Percentiles rank a stretch among this genome's conserved stretches.
These are phyloP conservation scores for Clavulina sp. DNA, from an alignment of 768 basidiomycete species.

Conservation along the genomic window DNA sequence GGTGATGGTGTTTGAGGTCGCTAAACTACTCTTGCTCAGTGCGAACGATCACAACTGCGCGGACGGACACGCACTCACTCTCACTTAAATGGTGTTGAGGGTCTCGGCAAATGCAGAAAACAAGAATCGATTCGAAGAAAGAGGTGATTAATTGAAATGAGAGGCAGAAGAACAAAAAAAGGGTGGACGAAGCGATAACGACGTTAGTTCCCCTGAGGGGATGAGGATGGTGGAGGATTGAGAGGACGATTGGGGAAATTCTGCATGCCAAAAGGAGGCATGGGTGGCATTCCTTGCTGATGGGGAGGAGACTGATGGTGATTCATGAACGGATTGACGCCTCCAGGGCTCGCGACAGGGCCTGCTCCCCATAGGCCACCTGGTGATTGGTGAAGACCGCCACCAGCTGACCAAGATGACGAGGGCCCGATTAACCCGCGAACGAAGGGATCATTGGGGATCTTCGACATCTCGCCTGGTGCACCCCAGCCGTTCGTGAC, in stretches of 20 bases:
- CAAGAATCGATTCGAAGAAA: too few relatives aligned
- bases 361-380: slow-evolving; percentile 4
- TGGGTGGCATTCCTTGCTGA: background rate
- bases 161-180: too few relatives aligned
- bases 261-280: background rate
- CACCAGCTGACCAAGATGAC: too few relatives aligned
- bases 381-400: background rate
- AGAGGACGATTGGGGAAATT: background rate
- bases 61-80: too few relatives aligned
- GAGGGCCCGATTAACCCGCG: background rate
- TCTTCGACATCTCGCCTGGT: background rate
- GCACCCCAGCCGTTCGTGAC: background rate
- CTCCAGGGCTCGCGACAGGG: slow-evolving; percentile 1
- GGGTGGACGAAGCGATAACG: too few relatives aligned
- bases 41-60: too few relatives aligned
- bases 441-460: background rate
- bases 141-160: too few relatives aligned
- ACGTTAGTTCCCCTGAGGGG: background rate
- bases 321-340: background rate
- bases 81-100: too few relatives aligned
- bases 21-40: too few relatives aligned
- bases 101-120: too few relatives aligned
- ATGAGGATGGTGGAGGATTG: background rate
- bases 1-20: too few relatives aligned
- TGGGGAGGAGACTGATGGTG: too few relatives aligned